Evolutionary conservation across 352 stramenopile species (phyloP).

Genomic region (Phytophthora podocarpi): DNA sequence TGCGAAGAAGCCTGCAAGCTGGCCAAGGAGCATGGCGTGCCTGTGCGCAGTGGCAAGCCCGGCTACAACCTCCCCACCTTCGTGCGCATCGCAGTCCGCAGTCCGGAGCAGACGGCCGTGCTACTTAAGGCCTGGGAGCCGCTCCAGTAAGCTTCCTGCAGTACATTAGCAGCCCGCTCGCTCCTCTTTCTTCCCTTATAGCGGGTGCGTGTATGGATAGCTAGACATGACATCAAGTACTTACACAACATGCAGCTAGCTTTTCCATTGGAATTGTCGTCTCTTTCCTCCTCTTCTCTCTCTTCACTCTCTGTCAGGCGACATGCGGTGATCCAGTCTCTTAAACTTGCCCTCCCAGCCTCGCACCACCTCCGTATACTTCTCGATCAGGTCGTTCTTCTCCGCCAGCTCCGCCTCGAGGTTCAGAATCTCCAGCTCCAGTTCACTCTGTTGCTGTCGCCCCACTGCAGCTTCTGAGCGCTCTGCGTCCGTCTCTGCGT

Average conservation of each 20-base stretch:
- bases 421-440: constrained; percentile 79
- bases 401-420: constrained; percentile 77
- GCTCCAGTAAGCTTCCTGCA: constrained; percentile 45
- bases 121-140: constrained; percentile 79
- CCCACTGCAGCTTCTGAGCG: background rate
- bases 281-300: background rate
- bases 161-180: background rate
- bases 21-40: constrained; percentile 85
- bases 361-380: constrained; percentile 83
- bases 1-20: constrained; percentile 66
- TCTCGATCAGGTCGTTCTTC: constrained; percentile 88
- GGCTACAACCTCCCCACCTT: constrained; percentile 90
- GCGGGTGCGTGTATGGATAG: background rate
- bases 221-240: constrained; percentile 1
- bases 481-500: constrained; percentile 2
- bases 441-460: constrained; percentile 46
- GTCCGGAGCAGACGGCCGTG: constrained; percentile 66
- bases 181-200: background rate
- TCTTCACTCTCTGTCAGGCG: constrained; percentile 55
- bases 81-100: constrained; percentile 85
- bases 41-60: constrained; percentile 84
- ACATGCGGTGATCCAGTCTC: constrained; percentile 70
- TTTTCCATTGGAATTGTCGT: constrained; percentile 5
- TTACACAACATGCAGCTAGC: constrained; percentile 22
- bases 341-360: constrained; percentile 89